Evolutionary conservation across 2,329 filamentous ascomycete species (phyloP).

Genomic region (Apiospora saccharicola): DNA sequence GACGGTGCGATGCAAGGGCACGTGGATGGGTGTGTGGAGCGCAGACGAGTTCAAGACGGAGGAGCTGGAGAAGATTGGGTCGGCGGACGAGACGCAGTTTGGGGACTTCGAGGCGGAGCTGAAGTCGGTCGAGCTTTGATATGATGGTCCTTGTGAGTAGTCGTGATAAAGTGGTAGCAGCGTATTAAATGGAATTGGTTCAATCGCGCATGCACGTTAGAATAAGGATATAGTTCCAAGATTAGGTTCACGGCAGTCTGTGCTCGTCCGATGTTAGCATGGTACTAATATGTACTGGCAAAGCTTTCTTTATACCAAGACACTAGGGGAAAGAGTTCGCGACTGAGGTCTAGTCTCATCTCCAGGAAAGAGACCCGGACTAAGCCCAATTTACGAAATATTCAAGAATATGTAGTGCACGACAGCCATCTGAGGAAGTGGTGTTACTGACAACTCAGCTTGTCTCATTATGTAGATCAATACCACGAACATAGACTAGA

Average conservation of each 20-base stretch:
- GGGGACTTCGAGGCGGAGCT: slow-evolving; percentile 6
- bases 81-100: not conserved
- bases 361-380: too few species aligned
- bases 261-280: not conserved
- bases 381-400: too few species aligned
- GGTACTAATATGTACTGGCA: too few species aligned
- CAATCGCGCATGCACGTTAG: not conserved
- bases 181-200: not conserved
- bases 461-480: too few species aligned
- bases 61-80: not conserved
- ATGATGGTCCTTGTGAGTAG: not conserved
- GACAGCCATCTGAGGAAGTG: too few species aligned
- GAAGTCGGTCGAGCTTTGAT: slow-evolving; percentile 12
- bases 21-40: slow-evolving; percentile 48
- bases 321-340: too few species aligned
- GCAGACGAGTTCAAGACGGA: not conserved
- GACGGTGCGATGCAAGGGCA: slow-evolving; percentile 46
- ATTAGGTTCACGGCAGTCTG: not conserved
- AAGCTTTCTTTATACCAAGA: too few species aligned
- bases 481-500: too few species aligned
- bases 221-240: not conserved
- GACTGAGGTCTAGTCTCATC: too few species aligned
- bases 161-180: accelerated
- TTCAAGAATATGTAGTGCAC: too few species aligned
- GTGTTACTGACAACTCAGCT: too few species aligned